These are phyloP conservation scores for Pezicula radicicola DNA, from an alignment of 2,329 filamentous ascomycete species.

Conservation along the genomic window DNA sequence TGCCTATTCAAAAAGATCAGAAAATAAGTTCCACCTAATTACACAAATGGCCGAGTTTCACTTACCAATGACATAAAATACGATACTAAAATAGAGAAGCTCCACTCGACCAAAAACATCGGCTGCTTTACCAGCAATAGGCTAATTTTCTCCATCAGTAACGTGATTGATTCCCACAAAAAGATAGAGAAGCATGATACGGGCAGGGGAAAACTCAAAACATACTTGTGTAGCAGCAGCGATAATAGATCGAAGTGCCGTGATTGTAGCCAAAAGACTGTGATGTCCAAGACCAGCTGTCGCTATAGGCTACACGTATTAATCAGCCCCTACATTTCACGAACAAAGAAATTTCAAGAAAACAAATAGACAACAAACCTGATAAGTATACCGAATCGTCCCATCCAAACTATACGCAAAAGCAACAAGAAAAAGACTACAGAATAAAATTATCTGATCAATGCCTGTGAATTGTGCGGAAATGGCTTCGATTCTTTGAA, in stretches of 20 bases:
- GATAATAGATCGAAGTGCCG: slow-evolving; percentile 55
- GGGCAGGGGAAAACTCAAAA: slow-evolving; percentile 14
- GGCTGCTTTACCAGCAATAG: slow-evolving; percentile 57
- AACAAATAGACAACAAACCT: too few relatives aligned
- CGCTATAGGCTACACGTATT: slow-evolving; percentile 42
- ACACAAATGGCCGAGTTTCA: background rate
- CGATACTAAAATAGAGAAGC: slow-evolving; percentile 36
- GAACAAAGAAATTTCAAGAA: too few relatives aligned
- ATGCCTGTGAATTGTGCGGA: slow-evolving; percentile 45
- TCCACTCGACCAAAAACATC: slow-evolving; percentile 62
- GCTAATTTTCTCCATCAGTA: slow-evolving; percentile 29
- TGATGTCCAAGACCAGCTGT: slow-evolving; percentile 49
- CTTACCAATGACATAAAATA: slow-evolving; percentile 1
- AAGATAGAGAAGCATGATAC: too few relatives aligned
- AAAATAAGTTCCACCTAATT: background rate
- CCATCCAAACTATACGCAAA: slow-evolving; percentile 63
- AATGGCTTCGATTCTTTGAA: slow-evolving; percentile 56
- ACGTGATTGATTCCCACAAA: background rate
- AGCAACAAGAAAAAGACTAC: slow-evolving; percentile 58
- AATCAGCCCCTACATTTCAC: too few relatives aligned
- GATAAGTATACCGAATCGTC: slow-evolving; percentile 51
- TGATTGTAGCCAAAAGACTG: slow-evolving; percentile 55
- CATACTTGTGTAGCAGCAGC: slow-evolving; percentile 47
- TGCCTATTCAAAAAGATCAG: slow-evolving; percentile 30
- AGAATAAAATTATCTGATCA: slow-evolving; percentile 56